These are phyloP conservation scores for Pulveroboletus sp. DNA, from an alignment of 768 basidiomycete species.

Conservation along the genomic window DNA sequence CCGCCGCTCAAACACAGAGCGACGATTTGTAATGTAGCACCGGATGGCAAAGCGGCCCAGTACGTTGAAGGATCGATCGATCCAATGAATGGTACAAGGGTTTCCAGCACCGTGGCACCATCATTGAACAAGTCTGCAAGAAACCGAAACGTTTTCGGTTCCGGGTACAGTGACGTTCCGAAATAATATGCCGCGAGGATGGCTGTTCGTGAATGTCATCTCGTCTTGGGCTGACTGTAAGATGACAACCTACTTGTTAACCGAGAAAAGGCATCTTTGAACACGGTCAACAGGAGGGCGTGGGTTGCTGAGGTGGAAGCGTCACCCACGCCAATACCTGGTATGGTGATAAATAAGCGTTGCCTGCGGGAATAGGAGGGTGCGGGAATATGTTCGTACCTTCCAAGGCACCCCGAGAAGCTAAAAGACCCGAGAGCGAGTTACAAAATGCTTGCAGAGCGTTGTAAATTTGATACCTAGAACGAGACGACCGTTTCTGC, in stretches of 20 bases:
- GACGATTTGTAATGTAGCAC: conserved; percentile 38
- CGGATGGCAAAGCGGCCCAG: conserved; percentile 32
- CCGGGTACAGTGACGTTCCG: conserved; percentile 62
- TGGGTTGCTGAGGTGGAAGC: conserved; percentile 62
- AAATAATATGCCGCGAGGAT: conserved; percentile 59
- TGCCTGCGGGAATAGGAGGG: background rate
- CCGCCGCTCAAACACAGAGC: conserved; percentile 58
- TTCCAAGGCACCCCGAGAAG: conserved; percentile 65
- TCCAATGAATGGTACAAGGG: conserved; percentile 53
- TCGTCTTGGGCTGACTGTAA: background rate
- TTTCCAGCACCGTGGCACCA: conserved; percentile 53
- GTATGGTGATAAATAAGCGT: background rate
- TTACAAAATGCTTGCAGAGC: conserved; percentile 68
- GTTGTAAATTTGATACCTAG: conserved; percentile 64
- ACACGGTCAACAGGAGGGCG: conserved; percentile 59
- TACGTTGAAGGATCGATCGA: conserved; percentile 25
- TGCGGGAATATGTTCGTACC: conserved; percentile 40
- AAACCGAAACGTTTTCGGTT: conserved; percentile 67
- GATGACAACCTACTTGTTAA: conserved; percentile 48
- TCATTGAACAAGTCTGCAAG: conserved; percentile 68
- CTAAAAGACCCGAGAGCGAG: conserved; percentile 57
- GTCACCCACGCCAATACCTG: conserved; percentile 69
- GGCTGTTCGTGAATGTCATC: conserved; percentile 36
- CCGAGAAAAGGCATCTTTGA: conserved; percentile 62
- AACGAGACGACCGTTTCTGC: background rate